Percentiles rank a stretch among this genome's conserved stretches.
Conservation (phyloP, 176 grass and related monocot species). For the Carex myosuroides region DNA sequence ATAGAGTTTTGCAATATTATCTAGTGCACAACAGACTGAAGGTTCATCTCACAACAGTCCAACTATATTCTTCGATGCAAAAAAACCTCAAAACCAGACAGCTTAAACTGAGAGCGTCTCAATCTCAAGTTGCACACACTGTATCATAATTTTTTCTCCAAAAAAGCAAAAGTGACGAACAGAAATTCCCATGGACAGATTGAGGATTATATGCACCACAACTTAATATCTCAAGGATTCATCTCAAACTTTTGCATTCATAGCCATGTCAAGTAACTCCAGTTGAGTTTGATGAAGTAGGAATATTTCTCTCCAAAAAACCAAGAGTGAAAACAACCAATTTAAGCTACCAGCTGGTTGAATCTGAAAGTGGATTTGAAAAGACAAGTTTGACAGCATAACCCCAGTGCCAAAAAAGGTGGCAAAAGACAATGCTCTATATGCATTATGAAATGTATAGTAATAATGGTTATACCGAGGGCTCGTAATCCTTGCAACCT, state of each 20-base stretch:
- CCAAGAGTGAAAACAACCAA: background rate
- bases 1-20: background rate
- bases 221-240: background rate
- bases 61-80: background rate
- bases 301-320: background rate
- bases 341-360: background rate
- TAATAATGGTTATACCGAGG: too few relatives aligned
- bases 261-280: background rate
- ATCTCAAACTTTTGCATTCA: background rate
- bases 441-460: background rate
- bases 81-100: background rate
- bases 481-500: too few relatives aligned
- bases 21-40: background rate
- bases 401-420: background rate
- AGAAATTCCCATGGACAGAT: background rate
- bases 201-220: background rate
- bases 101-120: background rate
- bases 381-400: background rate
- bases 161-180: background rate
- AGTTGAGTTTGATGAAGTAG: background rate
- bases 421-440: background rate
- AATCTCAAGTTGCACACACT: background rate
- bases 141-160: background rate
- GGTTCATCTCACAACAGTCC: background rate
- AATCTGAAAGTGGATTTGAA: background rate